Base-by-base conservation (phyloP, 164 flowering plant genomes). In the Sextonia rubra region DNA sequence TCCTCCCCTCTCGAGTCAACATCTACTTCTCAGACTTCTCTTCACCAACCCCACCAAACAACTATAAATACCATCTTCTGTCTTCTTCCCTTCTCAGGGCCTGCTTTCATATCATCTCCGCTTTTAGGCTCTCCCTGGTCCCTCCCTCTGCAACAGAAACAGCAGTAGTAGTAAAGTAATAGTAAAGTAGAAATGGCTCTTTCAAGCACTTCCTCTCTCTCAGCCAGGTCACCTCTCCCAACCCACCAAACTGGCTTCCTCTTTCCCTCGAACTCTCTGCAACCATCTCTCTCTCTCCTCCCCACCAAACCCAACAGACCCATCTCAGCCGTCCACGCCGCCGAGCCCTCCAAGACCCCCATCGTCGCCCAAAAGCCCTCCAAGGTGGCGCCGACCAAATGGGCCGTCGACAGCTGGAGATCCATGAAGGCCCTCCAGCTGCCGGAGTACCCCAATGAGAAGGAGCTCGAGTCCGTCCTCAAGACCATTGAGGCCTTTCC, bases 371-470 rank as follows among this genome's bases (percentile, higher is more conserved):
- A 69, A 6, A 78, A 77, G 73, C 30, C 69, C 71, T 2, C 26
- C 82, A 17, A 27, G 32, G 12, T 77, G 23, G 20, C 75, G 14
- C 11, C 78, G 3, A 81, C 74, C 44, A 85, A 82, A 69, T 93
- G 98, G 98, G 77, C 76, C 49, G 47, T 86, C 23, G 93, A 91
- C 1, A 87, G 92, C 82, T 91, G 98, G 98, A 91, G 80, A 74
- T 37, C 86, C 3, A 93, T 87, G 88, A 90, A 85, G 75, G 97
- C 98, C 8, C 74, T 85, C 29, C 98, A 91, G 81, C 78, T 87
- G 2, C 98, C 98, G 2, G 98, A 91, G 61, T 93, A 93, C 78
- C 98, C 98, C 12, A 69, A 84, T 62, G 26, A 80, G 80, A 66
- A 73, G 22, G 91, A 85, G 68, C 86, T 93, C 11, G 89, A 87